Conservation (phyloP, 768 basidiomycete species). For the Tricholoma flavovirens region DNA sequence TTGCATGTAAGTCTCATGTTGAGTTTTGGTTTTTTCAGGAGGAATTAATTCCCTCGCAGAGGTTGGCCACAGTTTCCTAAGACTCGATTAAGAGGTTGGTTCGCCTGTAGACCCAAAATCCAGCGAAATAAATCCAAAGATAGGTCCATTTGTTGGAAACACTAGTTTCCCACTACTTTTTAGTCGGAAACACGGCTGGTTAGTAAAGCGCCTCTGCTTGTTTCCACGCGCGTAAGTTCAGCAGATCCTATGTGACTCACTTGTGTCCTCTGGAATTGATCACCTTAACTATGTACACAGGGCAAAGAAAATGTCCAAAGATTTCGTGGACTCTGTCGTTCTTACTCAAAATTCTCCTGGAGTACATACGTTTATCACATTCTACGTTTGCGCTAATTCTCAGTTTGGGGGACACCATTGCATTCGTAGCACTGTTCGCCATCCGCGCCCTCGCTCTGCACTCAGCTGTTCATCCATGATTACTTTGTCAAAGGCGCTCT, state of each 20-base stretch:
- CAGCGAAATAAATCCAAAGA: not conserved
- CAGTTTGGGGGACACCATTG: not conserved
- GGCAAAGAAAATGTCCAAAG: slow-evolving; percentile 32
- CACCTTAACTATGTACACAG: slow-evolving; percentile 15
- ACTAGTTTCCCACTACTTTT: slow-evolving; percentile 29
- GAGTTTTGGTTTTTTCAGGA: not conserved
- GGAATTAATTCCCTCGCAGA: slow-evolving; percentile 6
- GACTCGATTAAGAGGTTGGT: slow-evolving; percentile 18
- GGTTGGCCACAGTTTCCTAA: slow-evolving; percentile 21
- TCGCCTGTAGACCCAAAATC: not conserved
- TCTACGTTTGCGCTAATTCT: not conserved
- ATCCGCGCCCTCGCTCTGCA: slow-evolving; percentile 21
- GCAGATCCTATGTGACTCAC: slow-evolving; percentile 13
- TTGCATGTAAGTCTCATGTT: slow-evolving; percentile 25
- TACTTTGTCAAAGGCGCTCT: slow-evolving; percentile 38
- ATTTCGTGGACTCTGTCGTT: slow-evolving; percentile 34
- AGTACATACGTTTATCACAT: slow-evolving; percentile 22
- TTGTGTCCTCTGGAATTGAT: not conserved
- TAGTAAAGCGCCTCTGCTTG: not conserved
- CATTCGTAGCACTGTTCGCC: slow-evolving; percentile 23
- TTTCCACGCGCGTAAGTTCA: not conserved
- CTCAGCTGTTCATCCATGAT: slow-evolving; percentile 23
- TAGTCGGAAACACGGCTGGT: slow-evolving; percentile 21
- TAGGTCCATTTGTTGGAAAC: slow-evolving; percentile 24
- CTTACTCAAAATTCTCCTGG: slow-evolving; percentile 38